Evolutionary conservation across 2,329 filamentous ascomycete species (phyloP).

Genomic region (Xylariaceae sp.): DNA sequence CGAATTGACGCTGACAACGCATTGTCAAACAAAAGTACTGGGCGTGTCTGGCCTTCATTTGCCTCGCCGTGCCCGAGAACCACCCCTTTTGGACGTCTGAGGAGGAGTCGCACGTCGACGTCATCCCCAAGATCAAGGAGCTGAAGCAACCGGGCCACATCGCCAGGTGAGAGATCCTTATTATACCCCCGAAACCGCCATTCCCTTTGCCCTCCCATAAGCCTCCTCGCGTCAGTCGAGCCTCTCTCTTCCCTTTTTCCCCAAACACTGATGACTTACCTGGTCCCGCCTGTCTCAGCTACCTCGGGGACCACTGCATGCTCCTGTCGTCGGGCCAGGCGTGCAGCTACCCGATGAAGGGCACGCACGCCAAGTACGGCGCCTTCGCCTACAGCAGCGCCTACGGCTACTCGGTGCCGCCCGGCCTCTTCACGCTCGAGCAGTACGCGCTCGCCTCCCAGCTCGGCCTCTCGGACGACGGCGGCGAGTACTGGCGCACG

Average conservation of each 20-base stretch:
- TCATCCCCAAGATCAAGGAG: constrained; percentile 51
- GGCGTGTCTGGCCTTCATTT: constrained; percentile 72
- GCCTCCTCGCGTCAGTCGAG: no score
- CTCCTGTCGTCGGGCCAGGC: constrained; percentile 69
- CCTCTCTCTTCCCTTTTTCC: background rate
- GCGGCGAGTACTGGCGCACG: constrained; percentile 72
- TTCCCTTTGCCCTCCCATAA: no score
- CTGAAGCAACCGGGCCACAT: constrained; percentile 67
- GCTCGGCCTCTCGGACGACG: constrained; percentile 69
- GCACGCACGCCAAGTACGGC: constrained; percentile 75
- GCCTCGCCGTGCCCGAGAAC: constrained; percentile 57
- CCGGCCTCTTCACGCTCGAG: constrained; percentile 66
- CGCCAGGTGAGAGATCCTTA: constrained; percentile 44
- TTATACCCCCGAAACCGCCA: no score
- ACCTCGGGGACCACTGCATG: constrained; percentile 67
- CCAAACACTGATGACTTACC: constrained; percentile 4
- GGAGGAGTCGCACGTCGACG: constrained; percentile 52
- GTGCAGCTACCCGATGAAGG: constrained; percentile 77
- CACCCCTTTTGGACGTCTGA: constrained; percentile 69
- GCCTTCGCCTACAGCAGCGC: constrained; percentile 70
- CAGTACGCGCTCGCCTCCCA: constrained; percentile 71
- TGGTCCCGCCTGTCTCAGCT: constrained; percentile 30
- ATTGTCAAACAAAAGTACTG: constrained; percentile 68
- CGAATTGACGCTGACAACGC: background rate
- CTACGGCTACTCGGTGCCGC: constrained; percentile 71